A percentile compares a stretch with the other conserved stretches of the same genome.
phyloP scores from a whole-genome alignment of 176 grass and related monocot genomes.

The Triticum dicoccoides region DNA sequence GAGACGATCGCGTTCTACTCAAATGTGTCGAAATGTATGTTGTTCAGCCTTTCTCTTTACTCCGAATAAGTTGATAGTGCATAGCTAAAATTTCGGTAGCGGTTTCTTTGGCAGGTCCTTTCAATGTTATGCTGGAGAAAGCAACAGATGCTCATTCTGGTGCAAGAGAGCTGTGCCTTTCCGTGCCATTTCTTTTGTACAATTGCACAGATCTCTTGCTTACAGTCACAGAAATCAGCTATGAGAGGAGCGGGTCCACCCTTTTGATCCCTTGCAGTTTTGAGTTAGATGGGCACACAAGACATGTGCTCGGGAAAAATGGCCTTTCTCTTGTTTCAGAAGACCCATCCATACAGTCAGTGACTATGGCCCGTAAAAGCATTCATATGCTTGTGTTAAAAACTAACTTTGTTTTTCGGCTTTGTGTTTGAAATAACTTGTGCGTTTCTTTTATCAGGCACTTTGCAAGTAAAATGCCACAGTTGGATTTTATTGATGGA shows the following conservation, averaged over 20 bases:
- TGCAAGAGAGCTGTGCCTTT: conserved; percentile 80
- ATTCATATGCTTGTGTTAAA: conserved; percentile 10
- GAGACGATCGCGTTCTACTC: conserved; percentile 84
- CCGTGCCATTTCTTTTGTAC: conserved; percentile 90
- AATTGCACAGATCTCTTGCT: conserved; percentile 84
- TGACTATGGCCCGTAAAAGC: conserved; percentile 10
- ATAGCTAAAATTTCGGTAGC: conserved; percentile 12
- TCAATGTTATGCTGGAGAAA: conserved; percentile 87
- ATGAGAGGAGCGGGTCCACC: conserved; percentile 59
- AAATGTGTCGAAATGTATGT: conserved; percentile 60
- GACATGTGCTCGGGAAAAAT: conserved; percentile 44
- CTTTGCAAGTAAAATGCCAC: conserved; percentile 37
- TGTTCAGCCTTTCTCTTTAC: conserved; percentile 15
- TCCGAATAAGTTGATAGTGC: conserved; percentile 25
- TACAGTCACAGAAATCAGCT: conserved; percentile 68
- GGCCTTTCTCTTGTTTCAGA: conserved; percentile 76
- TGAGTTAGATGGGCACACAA: conserved; percentile 48
- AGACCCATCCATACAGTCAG: conserved; percentile 40
- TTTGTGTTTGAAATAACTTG: conserved; percentile 18
- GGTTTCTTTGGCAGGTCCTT: conserved; percentile 56
- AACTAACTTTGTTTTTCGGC: conserved; percentile 2
- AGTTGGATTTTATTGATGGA: conserved; percentile 39
- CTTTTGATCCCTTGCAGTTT: conserved; percentile 78
- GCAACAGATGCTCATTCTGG: conserved; percentile 82
- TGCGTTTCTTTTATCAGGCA: conserved; percentile 12